Percentiles rank a stretch among this genome's conserved stretches.
Evolutionary conservation across 2,329 filamentous ascomycete genomes (phyloP).

Genomic region (Dactylellina drechsleri): DNA sequence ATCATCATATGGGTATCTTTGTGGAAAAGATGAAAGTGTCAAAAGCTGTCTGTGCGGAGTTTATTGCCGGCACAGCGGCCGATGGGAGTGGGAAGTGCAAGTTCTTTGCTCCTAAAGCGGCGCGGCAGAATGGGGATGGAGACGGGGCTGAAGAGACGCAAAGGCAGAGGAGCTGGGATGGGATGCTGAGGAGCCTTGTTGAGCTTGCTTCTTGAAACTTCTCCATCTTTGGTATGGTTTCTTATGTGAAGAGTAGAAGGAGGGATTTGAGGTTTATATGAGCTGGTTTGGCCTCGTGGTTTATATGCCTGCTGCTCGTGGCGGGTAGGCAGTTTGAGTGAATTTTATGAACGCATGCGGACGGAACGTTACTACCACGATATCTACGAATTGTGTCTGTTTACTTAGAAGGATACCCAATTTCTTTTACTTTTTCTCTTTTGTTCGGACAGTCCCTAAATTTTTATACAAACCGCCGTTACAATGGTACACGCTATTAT

Average conservation of each 20-base stretch:
- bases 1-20: constrained; percentile 46
- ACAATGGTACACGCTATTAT: constrained; percentile 5
- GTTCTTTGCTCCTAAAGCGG: constrained; percentile 15
- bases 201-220: constrained; percentile 16
- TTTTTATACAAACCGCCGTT: no score
- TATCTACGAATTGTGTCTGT: no score
- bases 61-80: constrained; percentile 18
- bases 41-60: constrained; percentile 37
- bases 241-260: no score
- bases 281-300: constrained; percentile 8
- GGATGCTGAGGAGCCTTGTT: constrained; percentile 26
- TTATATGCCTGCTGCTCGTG: background rate
- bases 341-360: background rate
- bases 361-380: no score
- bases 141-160: background rate
- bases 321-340: constrained; percentile 29
- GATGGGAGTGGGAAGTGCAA: constrained; percentile 50
- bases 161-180: constrained; percentile 23
- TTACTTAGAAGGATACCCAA: no score
- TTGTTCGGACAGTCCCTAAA: no score
- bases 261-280: constrained; percentile 3
- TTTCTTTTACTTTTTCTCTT: no score
- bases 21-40: constrained; percentile 41
- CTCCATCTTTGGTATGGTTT: background rate
- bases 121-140: background rate